These are phyloP conservation scores for Clonostachys chloroleuca DNA, from an alignment of 2,329 filamentous ascomycete species.

Conservation along the genomic window DNA sequence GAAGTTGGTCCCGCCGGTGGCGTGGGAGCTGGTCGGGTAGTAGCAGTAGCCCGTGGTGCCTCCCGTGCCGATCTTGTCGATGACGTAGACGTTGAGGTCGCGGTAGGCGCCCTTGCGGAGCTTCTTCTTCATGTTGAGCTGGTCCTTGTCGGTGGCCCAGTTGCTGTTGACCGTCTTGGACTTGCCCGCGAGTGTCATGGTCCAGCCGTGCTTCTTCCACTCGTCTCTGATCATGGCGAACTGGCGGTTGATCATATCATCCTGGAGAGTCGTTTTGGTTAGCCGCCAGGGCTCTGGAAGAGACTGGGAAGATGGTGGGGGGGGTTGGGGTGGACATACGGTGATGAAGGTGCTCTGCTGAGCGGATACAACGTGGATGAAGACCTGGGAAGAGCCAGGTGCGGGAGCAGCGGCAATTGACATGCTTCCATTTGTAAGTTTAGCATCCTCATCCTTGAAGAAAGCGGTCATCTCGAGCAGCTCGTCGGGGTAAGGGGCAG, in stretches of 20 bases:
- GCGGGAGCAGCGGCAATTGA: no score
- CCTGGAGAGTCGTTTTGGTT: conserved; percentile 1
- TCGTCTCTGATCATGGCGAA: conserved; percentile 14
- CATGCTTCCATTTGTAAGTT: no score
- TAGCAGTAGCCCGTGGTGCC: conserved; percentile 39
- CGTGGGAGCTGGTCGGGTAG: conserved; percentile 27
- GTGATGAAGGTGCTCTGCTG: background rate
- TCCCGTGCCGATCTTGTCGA: conserved; percentile 10
- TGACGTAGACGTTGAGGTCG: conserved; percentile 43
- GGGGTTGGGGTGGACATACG: no score
- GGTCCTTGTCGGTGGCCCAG: conserved; percentile 16
- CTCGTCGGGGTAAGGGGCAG: no score
- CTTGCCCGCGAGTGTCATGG: conserved; percentile 17
- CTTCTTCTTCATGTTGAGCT: conserved; percentile 36
- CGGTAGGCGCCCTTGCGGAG: conserved; percentile 35
- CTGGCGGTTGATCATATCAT: conserved; percentile 13
- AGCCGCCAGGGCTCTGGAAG: background rate
- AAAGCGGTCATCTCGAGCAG: no score
- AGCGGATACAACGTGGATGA: conserved; percentile 3
- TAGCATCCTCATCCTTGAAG: no score
- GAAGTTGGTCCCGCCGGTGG: conserved; percentile 21
- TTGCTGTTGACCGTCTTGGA: conserved; percentile 20
- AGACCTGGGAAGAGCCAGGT: conserved; percentile 5
- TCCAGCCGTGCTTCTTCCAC: conserved; percentile 9
- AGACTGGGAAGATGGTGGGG: background rate